Percentiles rank a stretch among this genome's conserved stretches.
phyloP scores from a whole-genome alignment of 2,329 filamentous ascomycete species.

The Fusarium gaditjirri region DNA sequence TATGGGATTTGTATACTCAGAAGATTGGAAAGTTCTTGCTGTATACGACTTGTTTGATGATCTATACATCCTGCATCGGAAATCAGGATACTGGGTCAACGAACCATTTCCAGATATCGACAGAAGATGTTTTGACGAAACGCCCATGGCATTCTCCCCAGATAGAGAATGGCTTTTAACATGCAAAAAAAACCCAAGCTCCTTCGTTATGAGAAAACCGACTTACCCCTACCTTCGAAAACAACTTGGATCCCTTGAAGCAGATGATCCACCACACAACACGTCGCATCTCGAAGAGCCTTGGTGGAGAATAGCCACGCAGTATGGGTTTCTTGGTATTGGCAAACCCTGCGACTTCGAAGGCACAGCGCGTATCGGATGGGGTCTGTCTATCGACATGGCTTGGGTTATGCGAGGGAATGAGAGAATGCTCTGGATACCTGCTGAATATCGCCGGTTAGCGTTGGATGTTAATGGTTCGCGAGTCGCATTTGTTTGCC shows the following conservation, averaged over 20 bases:
- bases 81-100: background rate
- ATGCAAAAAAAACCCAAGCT: fast-evolving
- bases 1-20: no score
- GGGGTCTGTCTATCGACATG: fast-evolving
- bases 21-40: no score
- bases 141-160: background rate
- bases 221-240: fast-evolving
- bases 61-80: fast-evolving
- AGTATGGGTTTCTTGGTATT: fast-evolving
- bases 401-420: background rate
- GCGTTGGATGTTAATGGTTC: background rate
- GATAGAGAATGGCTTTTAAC: background rate
- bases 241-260: fast-evolving
- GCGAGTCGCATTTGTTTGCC: background rate
- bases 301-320: fast-evolving
- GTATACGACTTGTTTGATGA: fast-evolving
- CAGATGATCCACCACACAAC: fast-evolving
- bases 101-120: no score
- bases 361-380: fast-evolving
- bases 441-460: fast-evolving
- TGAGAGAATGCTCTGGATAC: fast-evolving
- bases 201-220: fast-evolving
- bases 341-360: fast-evolving
- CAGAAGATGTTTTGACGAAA: fast-evolving
- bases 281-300: fast-evolving